Conservation (phyloP, 768 basidiomycete genomes). For the Amanita polypyramis region DNA sequence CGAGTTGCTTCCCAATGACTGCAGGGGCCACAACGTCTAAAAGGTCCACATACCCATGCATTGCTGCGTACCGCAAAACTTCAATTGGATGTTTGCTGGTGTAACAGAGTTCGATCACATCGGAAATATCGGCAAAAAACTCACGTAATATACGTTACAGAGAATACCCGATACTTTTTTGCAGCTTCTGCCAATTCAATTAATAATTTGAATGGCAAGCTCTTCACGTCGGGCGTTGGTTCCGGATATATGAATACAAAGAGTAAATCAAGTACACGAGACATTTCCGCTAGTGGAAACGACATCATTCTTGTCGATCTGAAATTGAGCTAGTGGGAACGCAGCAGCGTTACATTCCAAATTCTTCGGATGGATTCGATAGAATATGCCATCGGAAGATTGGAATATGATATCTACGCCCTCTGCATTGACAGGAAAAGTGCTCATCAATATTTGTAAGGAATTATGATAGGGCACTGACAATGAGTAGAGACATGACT, state of each 20-base stretch:
- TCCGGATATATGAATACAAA: constrained; percentile 12
- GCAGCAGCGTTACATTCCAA: constrained; percentile 7
- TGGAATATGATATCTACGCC: constrained; percentile 8
- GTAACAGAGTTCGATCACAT: no score
- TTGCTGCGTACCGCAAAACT: constrained; percentile 6
- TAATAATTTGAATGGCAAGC: constrained; percentile 5
- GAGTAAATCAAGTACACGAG: constrained; percentile 9
- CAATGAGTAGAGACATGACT: no score
- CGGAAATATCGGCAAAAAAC: no score
- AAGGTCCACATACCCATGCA: constrained; percentile 2
- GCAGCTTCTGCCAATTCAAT: constrained; percentile 14
- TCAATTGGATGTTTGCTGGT: constrained; percentile 2
- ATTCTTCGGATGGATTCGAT: constrained; percentile 8
- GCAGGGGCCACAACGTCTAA: constrained; percentile 1
- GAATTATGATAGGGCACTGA: no score
- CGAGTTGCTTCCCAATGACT: neutral
- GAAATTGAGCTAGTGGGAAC: constrained; percentile 7
- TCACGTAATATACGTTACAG: constrained; percentile 13
- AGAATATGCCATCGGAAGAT: constrained; percentile 9
- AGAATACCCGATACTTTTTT: constrained; percentile 16
- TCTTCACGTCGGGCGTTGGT: constrained; percentile 8
- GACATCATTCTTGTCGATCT: constrained; percentile 6
- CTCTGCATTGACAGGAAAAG: neutral
- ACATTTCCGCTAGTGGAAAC: constrained; percentile 8
- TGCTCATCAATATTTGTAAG: neutral